Percentiles rank a stretch among this genome's conserved stretches.
These are phyloP conservation scores for Hymenoscyphus scutula DNA, from an alignment of 2,329 filamentous ascomycete genomes.

Conservation along the genomic window DNA sequence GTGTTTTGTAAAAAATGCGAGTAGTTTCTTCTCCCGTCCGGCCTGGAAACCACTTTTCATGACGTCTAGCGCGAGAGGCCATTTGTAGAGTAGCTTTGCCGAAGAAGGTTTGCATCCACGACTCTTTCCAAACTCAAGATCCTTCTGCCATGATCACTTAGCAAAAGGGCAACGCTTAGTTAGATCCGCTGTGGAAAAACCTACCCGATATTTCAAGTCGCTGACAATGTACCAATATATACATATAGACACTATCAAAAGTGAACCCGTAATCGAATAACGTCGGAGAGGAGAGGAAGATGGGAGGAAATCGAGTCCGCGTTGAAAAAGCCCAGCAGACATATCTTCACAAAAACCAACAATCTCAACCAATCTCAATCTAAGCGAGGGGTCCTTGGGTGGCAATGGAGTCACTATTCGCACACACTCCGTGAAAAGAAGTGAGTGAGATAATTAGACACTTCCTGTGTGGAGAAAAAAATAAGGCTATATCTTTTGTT, in stretches of 20 bases:
- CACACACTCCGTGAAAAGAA: too few species aligned
- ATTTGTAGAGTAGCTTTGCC: conserved; percentile 20
- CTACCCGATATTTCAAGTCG: neutral
- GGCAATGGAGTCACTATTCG: too few species aligned
- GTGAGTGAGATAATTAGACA: too few species aligned
- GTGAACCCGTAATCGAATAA: neutral
- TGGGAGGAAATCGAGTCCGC: neutral
- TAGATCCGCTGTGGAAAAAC: neutral
- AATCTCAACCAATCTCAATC: too few species aligned
- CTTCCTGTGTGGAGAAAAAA: too few species aligned
- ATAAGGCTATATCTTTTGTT: too few species aligned
- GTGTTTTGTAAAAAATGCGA: conserved; percentile 25
- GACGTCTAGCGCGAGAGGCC: conserved; percentile 33
- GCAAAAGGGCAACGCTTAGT: too few species aligned
- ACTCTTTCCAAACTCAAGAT: neutral
- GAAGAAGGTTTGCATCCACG: neutral
- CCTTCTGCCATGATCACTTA: neutral
- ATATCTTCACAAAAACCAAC: too few species aligned
- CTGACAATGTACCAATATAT: neutral
- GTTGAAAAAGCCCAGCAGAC: neutral
- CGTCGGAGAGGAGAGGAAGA: neutral
- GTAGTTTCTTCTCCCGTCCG: conserved; percentile 20
- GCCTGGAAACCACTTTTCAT: conserved; percentile 25
- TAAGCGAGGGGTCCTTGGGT: too few species aligned
- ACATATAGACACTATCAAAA: neutral